Conservation (phyloP, 495 filamentous ascomycete genomes). For the Aspergillus bridgeri region DNA sequence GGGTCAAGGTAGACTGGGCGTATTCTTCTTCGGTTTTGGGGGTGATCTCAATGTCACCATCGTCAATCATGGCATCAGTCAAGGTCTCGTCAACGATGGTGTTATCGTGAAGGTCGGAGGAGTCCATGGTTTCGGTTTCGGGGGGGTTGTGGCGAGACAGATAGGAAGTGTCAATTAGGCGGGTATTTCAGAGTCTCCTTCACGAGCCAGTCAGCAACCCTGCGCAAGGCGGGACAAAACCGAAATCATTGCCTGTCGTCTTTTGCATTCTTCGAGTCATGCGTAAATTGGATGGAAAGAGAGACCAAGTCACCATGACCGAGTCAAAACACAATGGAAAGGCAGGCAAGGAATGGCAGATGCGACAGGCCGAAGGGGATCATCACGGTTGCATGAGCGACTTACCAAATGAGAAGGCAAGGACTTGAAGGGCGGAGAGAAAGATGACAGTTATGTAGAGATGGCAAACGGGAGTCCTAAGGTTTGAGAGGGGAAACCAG, state of each 20-base stretch:
- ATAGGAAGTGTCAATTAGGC: background rate
- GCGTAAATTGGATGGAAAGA: background rate
- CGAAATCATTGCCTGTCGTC: background rate
- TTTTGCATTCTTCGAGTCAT: background rate
- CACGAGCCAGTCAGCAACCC: background rate
- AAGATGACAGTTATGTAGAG: background rate
- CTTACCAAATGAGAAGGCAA: background rate
- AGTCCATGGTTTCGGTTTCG: constrained; percentile 45
- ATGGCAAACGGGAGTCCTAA: background rate
- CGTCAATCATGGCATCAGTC: constrained; percentile 49
- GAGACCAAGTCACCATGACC: background rate
- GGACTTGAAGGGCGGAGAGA: background rate
- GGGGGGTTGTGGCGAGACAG: constrained; percentile 1
- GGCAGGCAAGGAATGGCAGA: background rate
- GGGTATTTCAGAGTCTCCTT: background rate
- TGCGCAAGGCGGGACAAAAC: background rate
- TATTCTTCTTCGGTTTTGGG: constrained; percentile 96
- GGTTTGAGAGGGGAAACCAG: background rate
- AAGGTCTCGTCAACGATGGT: constrained; percentile 42
- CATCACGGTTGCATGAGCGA: background rate
- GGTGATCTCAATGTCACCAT: constrained; percentile 64
- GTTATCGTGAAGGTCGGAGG: constrained; percentile 47
- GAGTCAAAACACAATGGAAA: background rate
- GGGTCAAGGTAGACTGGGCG: constrained; percentile 80
- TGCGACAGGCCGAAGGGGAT: background rate